Evolutionary conservation across 352 stramenopile species (phyloP).

Genomic region (Pythium insidiosum): DNA sequence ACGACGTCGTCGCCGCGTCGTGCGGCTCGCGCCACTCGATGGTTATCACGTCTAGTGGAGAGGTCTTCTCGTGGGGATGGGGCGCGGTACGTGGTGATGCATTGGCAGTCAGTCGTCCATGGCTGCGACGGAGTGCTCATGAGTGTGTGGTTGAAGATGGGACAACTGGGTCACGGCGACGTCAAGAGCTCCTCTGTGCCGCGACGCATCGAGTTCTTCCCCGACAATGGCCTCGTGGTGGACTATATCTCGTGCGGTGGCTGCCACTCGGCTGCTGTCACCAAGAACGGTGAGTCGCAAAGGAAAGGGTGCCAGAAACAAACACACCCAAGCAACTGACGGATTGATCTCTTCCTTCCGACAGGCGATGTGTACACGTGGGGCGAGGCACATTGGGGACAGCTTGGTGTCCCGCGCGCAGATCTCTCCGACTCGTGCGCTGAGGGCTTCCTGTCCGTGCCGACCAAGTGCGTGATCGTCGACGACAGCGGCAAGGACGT

Average conservation of each 20-base stretch:
- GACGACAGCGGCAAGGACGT: constrained; percentile 33
- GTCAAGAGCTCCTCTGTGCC: constrained; percentile 65
- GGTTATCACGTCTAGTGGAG: constrained; percentile 52
- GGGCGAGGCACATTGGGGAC: constrained; percentile 77
- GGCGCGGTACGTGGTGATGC: constrained; percentile 40
- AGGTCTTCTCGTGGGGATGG: constrained; percentile 75
- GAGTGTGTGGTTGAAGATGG: constrained; percentile 34
- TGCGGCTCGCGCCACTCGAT: constrained; percentile 80
- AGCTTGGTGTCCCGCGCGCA: constrained; percentile 63
- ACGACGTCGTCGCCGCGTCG: constrained; percentile 59
- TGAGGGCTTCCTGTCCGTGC: constrained; percentile 50
- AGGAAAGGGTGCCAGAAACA: too few relatives aligned
- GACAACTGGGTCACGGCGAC: constrained; percentile 66
- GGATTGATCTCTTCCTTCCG: too few relatives aligned
- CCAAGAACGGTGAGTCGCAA: constrained; percentile 53
- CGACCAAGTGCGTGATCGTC: constrained; percentile 53
- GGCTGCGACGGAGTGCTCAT: neutral
- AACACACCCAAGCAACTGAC: too few relatives aligned
- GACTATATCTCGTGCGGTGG: constrained; percentile 75
- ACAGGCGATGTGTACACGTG: constrained; percentile 70
- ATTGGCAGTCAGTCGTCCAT: neutral
- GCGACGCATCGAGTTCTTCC: constrained; percentile 57
- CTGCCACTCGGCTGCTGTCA: constrained; percentile 74
- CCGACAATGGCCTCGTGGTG: constrained; percentile 31
- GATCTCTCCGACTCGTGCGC: too few relatives aligned